Percentiles rank a stretch among this genome's conserved stretches.
phyloP scores from a whole-genome alignment of 1,284 basidiomycete genomes.

The Peniophora sp. region DNA sequence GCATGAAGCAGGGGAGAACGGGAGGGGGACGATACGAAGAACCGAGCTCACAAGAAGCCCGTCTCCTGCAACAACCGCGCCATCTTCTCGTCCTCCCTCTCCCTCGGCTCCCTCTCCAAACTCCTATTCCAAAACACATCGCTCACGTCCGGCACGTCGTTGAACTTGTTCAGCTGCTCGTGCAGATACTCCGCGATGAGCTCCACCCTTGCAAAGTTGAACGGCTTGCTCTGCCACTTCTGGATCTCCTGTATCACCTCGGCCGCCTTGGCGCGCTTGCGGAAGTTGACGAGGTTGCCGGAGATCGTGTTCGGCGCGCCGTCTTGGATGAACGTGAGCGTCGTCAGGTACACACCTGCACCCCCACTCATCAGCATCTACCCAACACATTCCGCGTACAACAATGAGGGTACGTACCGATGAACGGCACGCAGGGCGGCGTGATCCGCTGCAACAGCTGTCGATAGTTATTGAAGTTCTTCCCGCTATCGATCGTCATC shows the following conservation, averaged over 20 bases:
- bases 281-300: slow-evolving; percentile 88
- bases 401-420: slow-evolving; percentile 49
- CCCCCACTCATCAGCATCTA: not conserved
- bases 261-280: slow-evolving; percentile 88
- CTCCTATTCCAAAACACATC: slow-evolving; percentile 83
- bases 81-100: slow-evolving; percentile 92
- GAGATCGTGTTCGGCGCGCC: slow-evolving; percentile 88
- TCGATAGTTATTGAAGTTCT: slow-evolving; percentile 92
- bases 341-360: slow-evolving; percentile 89
- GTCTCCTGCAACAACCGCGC: slow-evolving; percentile 82
- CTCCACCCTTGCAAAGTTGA: slow-evolving; percentile 74
- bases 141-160: slow-evolving; percentile 44
- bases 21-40: slow-evolving; percentile 8
- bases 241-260: slow-evolving; percentile 96
- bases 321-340: slow-evolving; percentile 95
- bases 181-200: slow-evolving; percentile 72
- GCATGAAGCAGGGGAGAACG: too few relatives aligned
- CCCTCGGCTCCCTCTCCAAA: slow-evolving; percentile 83
- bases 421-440: slow-evolving; percentile 96
- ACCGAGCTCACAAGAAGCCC: slow-evolving; percentile 65
- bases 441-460: slow-evolving; percentile 79
- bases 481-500: slow-evolving; percentile 79
- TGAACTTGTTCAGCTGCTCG: slow-evolving; percentile 65
- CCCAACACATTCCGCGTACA: not conserved
- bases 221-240: slow-evolving; percentile 88